Evolutionary conservation across 768 basidiomycete genomes (phyloP).

Genomic region (Lactarius deliciosus): DNA sequence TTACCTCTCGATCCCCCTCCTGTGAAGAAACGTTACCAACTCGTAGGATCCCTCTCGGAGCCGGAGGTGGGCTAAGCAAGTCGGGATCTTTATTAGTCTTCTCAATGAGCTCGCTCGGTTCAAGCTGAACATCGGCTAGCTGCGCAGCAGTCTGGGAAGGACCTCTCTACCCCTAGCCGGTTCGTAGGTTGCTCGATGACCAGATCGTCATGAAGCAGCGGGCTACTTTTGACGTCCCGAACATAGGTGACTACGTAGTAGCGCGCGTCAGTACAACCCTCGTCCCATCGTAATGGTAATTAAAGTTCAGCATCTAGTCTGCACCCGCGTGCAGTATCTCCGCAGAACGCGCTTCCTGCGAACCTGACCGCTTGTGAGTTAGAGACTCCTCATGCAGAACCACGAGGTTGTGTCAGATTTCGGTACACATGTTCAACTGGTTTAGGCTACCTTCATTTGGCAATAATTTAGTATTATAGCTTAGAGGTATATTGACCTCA

Average conservation of each 20-base stretch:
- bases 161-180: background rate
- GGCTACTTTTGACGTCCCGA: conserved; percentile 58
- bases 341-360: conserved; percentile 55
- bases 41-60: conserved; percentile 54
- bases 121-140: conserved; percentile 60
- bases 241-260: conserved; percentile 35
- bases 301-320: conserved; percentile 50
- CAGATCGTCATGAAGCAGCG: conserved; percentile 62
- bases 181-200: conserved; percentile 55
- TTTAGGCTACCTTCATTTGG: conserved; percentile 59
- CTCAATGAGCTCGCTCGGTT: conserved; percentile 48
- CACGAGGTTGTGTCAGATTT: conserved; percentile 54
- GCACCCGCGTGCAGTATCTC: conserved; percentile 58
- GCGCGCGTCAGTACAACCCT: no score
- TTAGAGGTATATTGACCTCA: conserved; percentile 1
- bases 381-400: conserved; percentile 48
- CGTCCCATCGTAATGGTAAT: conserved; percentile 32
- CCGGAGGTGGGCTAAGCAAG: conserved; percentile 51
- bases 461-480: background rate
- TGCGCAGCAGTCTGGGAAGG: conserved; percentile 31
- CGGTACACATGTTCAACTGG: conserved; percentile 72
- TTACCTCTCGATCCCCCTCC: conserved; percentile 42
- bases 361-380: conserved; percentile 54
- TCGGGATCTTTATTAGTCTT: conserved; percentile 39
- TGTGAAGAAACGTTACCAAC: conserved; percentile 47